Base-by-base conservation (phyloP, 306 rosid species). In the Corylus heterophylla region DNA sequence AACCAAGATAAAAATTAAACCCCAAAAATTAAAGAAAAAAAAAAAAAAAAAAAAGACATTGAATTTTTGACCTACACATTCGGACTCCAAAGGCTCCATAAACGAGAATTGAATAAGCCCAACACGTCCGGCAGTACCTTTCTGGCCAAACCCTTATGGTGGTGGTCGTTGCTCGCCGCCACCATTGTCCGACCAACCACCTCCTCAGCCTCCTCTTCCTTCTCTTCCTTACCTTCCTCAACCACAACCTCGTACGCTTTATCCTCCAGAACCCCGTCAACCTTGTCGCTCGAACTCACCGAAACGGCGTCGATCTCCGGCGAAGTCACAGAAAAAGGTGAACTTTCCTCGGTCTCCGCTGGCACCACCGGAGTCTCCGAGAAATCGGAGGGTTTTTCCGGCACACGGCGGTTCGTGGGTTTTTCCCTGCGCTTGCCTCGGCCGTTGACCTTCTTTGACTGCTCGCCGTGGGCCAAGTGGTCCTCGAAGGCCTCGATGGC, bases 71-170 rank as follows among this genome's bases (percentile, higher is more conserved):
- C 73, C 70, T 85, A 81, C 62, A 77, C 89, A 88, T 83, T 85
- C 86, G 94, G 92, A 90, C 90, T 74, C 94, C 94, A 90, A 88
- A 90, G 89, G 80, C 66, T 85, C 94, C 94, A 90, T 54, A 90
- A 85, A 80, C 94, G 94, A 51, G 89, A 90, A 85, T 88, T 90
- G 74, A 90, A 81, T 78, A 90, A 69, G 37, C 90, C 92, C 81
- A 90, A 69, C 86, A 90, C 89, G 86, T 90, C 92, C 94, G 92
- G 94, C 83, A 87, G 84, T 50, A 90, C 92, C 81, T 88, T 90
- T 76, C 94, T 82, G 3, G 89, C 94, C 79, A 88, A 80, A 54
- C 92, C 94, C 85, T 80, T 85, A 83, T 85, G 81, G 77, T 16
- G 81, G 82, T 80, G 77, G 83, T 81, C 78, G 77, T 16, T 82